Conservation (phyloP, 2,329 filamentous ascomycete species). For the Ophiocordyceps camponoti-saundersi region DNA sequence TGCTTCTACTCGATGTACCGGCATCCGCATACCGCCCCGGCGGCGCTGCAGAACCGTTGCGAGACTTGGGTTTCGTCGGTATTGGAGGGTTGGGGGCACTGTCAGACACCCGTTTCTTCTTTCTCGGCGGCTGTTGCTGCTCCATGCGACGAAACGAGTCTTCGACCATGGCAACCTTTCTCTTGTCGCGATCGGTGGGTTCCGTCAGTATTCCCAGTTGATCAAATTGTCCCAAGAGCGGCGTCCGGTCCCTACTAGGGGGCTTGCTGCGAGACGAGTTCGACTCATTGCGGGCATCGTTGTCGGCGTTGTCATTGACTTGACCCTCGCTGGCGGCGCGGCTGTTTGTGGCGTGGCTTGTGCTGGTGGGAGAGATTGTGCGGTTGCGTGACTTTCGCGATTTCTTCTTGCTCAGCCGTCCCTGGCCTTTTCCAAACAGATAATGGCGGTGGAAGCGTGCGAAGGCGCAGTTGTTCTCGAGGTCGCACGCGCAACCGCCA, state of each 20-base stretch:
- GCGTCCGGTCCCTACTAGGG: constrained; percentile 48
- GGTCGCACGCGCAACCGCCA: constrained; percentile 61
- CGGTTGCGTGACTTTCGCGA: constrained; percentile 36
- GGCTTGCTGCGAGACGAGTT: constrained; percentile 45
- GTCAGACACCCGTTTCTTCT: constrained; percentile 47
- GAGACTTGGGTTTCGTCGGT: constrained; percentile 22
- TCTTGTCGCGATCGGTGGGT: constrained; percentile 48
- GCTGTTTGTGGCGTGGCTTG: constrained; percentile 44
- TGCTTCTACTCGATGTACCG: constrained; percentile 30
- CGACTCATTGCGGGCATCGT: constrained; percentile 28
- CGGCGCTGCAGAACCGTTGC: constrained; percentile 18
- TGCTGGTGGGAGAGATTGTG: constrained; percentile 43
- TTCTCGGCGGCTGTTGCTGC: constrained; percentile 36
- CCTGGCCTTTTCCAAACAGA: constrained; percentile 25
- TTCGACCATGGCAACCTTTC: constrained; percentile 49
- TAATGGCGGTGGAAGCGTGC: constrained; percentile 44
- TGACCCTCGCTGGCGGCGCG: constrained; percentile 46
- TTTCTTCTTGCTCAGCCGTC: constrained; percentile 29
- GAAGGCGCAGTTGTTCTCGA: constrained; percentile 46
- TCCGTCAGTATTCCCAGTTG: constrained; percentile 44
- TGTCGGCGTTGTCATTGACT: constrained; percentile 34
- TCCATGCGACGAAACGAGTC: constrained; percentile 47
- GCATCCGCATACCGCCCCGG: constrained; percentile 31
- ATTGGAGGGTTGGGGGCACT: constrained; percentile 20
- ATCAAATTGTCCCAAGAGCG: constrained; percentile 41